Conservation (phyloP, 768 basidiomycete species). For the Phlegmacium glaucopus region DNA sequence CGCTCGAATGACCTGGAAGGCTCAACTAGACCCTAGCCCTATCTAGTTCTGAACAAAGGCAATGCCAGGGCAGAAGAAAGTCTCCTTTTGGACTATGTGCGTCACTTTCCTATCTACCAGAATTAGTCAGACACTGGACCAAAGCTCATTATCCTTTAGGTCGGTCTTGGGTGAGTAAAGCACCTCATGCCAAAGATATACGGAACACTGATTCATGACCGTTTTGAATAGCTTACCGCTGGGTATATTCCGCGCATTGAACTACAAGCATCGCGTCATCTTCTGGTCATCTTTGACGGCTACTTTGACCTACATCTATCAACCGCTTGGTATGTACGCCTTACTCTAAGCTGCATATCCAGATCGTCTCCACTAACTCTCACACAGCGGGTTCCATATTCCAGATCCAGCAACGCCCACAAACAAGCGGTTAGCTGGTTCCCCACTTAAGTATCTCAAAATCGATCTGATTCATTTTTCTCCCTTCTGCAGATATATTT, state of each 20-base stretch:
- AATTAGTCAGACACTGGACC: background rate
- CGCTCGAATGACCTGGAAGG: background rate
- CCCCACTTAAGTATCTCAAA: background rate
- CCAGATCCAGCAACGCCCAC: conserved; percentile 29
- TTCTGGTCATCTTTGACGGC: conserved; percentile 50
- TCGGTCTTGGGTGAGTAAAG: conserved; percentile 37
- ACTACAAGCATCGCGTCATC: conserved; percentile 53
- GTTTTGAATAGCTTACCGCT: conserved; percentile 35
- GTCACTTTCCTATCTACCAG: conserved; percentile 15
- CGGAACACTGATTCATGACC: conserved; percentile 1
- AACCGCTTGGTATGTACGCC: conserved; percentile 48
- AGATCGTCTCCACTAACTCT: conserved; percentile 3
- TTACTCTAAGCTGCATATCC: conserved; percentile 9
- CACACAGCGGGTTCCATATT: conserved; percentile 40
- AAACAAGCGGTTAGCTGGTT: conserved; percentile 17
- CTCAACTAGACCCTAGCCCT: conserved; percentile 43
- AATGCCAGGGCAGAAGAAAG: conserved; percentile 52
- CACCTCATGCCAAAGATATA: background rate
- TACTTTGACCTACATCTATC: conserved; percentile 42
- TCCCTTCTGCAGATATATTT: conserved; percentile 23
- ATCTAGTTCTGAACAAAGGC: conserved; percentile 52
- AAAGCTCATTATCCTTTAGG: conserved; percentile 25
- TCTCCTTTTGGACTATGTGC: conserved; percentile 64
- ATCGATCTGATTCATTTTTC: background rate
- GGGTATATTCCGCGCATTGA: conserved; percentile 41